Evolutionary conservation across 352 stramenopile species (phyloP).

Genomic region (Saprolegnia parasitica): DNA sequence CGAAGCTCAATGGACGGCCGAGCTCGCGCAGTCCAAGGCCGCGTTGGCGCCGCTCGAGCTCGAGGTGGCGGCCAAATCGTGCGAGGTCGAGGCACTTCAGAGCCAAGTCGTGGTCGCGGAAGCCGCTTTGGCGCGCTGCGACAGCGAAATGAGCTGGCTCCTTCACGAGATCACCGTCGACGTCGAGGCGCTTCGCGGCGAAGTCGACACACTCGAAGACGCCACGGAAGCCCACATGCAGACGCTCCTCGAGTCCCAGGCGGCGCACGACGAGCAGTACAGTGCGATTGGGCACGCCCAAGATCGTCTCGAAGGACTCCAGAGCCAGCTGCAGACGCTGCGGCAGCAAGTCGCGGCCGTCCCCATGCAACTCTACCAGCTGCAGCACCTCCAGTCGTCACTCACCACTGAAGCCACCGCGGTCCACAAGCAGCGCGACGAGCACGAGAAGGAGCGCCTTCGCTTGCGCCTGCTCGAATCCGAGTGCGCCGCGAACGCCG

Average conservation of each 20-base stretch:
- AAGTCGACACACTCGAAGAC: slow-evolving; percentile 43
- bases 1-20: slow-evolving; percentile 38
- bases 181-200: slow-evolving; percentile 43
- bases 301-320: slow-evolving; percentile 11
- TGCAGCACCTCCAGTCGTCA: slow-evolving; percentile 24
- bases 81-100: slow-evolving; percentile 18
- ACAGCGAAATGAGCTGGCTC: slow-evolving; percentile 38
- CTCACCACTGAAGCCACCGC: not conserved
- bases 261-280: slow-evolving; percentile 35
- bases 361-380: slow-evolving; percentile 12
- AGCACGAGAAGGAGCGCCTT: slow-evolving; percentile 17
- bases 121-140: slow-evolving; percentile 34
- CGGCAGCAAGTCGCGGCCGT: slow-evolving; percentile 12
- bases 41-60: slow-evolving; percentile 8
- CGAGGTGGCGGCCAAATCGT: slow-evolving; percentile 33
- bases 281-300: not conserved
- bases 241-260: slow-evolving; percentile 39
- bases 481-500: not conserved
- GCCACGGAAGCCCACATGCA: slow-evolving; percentile 36
- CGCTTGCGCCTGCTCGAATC: not conserved
- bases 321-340: slow-evolving; percentile 18
- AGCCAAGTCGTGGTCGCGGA: slow-evolving; percentile 31
- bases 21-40: slow-evolving; percentile 33
- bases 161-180: slow-evolving; percentile 38
- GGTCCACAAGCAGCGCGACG: slow-evolving; percentile 7